Conservation (phyloP, 495 filamentous ascomycete genomes). For the Neurospora africana region DNA sequence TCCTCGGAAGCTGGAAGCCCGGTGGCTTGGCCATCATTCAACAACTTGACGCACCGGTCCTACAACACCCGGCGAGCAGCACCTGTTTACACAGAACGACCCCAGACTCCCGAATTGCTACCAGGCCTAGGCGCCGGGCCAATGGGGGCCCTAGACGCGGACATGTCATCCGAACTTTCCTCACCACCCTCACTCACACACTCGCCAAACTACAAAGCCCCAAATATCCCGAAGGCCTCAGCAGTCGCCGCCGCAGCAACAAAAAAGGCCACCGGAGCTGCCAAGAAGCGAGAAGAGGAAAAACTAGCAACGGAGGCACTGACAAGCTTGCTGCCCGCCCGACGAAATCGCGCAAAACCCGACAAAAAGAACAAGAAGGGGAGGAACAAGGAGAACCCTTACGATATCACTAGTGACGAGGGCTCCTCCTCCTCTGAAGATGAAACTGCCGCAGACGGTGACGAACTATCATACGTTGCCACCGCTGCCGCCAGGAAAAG, state of each 20-base stretch:
- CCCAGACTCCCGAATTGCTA: slow-evolving; percentile 17
- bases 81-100: slow-evolving; percentile 8
- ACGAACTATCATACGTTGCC: slow-evolving; percentile 28
- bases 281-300: slow-evolving; percentile 11
- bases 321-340: slow-evolving; percentile 30
- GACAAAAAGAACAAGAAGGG: slow-evolving; percentile 8
- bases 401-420: slow-evolving; percentile 13
- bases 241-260: slow-evolving; percentile 9
- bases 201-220: slow-evolving; percentile 32
- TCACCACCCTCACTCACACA: slow-evolving; percentile 42
- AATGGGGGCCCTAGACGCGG: slow-evolving; percentile 8
- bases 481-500: slow-evolving; percentile 6
- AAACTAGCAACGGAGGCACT: slow-evolving; percentile 35
- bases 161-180: slow-evolving; percentile 29
- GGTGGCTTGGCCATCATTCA: slow-evolving; percentile 29
- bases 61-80: slow-evolving; percentile 14
- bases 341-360: slow-evolving; percentile 12
- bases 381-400: slow-evolving; percentile 12
- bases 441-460: neutral
- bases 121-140: neutral
- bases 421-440: slow-evolving; percentile 23
- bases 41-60: slow-evolving; percentile 25
- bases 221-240: slow-evolving; percentile 8
- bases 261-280: slow-evolving; percentile 10
- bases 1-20: slow-evolving; percentile 26